Conservation (phyloP, 2,329 filamentous ascomycete species). For the Cercospora sp. region DNA sequence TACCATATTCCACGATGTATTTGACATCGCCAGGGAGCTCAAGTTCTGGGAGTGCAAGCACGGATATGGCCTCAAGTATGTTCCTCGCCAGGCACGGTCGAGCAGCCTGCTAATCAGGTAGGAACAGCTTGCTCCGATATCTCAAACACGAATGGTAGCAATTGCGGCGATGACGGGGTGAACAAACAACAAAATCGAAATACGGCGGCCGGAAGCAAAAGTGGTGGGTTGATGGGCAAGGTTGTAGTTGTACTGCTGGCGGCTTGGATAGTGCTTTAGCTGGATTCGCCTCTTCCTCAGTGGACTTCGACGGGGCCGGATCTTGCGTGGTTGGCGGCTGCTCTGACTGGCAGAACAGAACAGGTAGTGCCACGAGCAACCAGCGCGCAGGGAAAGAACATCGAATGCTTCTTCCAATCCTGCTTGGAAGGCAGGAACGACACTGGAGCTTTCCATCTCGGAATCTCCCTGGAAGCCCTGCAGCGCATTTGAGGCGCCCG, state of each 20-base stretch:
- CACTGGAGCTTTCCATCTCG: background rate
- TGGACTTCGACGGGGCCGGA: no score
- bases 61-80: background rate
- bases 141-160: background rate
- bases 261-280: background rate
- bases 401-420: background rate
- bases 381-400: no score
- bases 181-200: background rate
- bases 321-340: background rate
- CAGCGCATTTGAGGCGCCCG: background rate
- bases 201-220: background rate
- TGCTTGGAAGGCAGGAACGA: background rate
- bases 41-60: background rate
- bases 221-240: background rate
- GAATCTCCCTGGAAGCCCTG: background rate
- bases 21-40: background rate
- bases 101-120: background rate
- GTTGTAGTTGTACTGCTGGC: background rate
- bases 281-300: background rate
- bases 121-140: background rate
- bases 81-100: background rate
- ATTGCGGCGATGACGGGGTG: background rate
- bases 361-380: background rate
- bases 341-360: background rate
- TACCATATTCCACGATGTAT: conserved; percentile 12